Base-by-base conservation (phyloP, 2,329 filamentous ascomycete species). In the Apiospora marii region DNA sequence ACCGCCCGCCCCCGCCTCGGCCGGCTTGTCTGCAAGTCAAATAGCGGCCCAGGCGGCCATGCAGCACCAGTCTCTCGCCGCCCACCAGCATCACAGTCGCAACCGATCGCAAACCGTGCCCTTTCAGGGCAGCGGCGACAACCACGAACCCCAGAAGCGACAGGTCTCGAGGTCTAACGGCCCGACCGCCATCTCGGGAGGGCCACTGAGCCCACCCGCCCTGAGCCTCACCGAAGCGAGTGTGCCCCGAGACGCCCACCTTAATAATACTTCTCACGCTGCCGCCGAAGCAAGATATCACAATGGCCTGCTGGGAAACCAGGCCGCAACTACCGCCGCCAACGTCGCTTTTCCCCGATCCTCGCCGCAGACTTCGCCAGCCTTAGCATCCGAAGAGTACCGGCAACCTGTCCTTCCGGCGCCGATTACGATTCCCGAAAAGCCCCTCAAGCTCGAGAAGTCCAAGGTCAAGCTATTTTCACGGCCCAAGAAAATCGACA, bases 391-490 rank as follows among this genome's bases (percentile, higher is more conserved):
- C 22, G 76, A 74, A 75, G 71, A 72, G 83, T 70, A 77, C 82
- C 77, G 74, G 74, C 76, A 70, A 75, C 74, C 74, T 43, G 81
- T 81, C 22, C 82, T 79, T 71, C 86, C 82, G 46, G 81, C 81
- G 14, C 83, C 83, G 43, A 82, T 82, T 30, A 79, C 80, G 12
- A 77, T 84, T 64, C 83, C 86, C 2, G 91, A 93, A 76, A 92
- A 93, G 80, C 87, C 88, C 30, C 78, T 81, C 44, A 89, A 90
- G 77, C 85, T 89, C 41, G 92, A 94, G 77, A 93, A 94, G 82
- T 91, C 91, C 74, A 95, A 94, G 83, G 92, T 94, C 80, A 96
- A 96, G 84, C 86, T 96, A 41, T 95, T 95, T 80, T 94, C 92
- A 8, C 89, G 93, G 69, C 93, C 93, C 0, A 92, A 92, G 78